phyloP scores from a whole-genome alignment of 495 filamentous ascomycete species.

The Aspergillus bertholletiae region DNA sequence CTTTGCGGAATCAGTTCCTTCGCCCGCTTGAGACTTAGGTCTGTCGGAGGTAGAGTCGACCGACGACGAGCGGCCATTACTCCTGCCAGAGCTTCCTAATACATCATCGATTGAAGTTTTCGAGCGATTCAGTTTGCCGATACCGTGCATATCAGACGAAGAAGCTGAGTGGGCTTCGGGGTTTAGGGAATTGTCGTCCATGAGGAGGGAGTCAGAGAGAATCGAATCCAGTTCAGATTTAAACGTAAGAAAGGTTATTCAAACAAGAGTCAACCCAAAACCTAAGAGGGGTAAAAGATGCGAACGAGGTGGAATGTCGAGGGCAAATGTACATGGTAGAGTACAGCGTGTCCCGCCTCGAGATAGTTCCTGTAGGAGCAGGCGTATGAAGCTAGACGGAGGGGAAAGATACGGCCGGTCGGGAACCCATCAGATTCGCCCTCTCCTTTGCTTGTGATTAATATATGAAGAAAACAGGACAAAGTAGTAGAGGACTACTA shows the following conservation, averaged over 20 bases:
- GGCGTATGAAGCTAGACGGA: not conserved
- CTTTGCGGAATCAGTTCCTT: slow-evolving; percentile 32
- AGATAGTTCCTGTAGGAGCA: not conserved
- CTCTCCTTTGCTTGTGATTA: not conserved
- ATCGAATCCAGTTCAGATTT: too few species aligned
- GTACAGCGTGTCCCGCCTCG: not conserved
- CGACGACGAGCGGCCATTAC: slow-evolving; percentile 44
- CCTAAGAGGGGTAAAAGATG: not conserved
- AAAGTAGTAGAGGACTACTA: not conserved
- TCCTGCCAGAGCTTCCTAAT: slow-evolving; percentile 31
- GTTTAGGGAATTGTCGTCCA: slow-evolving; percentile 27
- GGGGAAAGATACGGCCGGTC: not conserved
- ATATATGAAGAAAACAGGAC: not conserved
- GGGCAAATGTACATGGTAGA: not conserved
- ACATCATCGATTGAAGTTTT: slow-evolving; percentile 31
- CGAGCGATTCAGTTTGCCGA: slow-evolving; percentile 26
- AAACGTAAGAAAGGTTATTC: too few species aligned
- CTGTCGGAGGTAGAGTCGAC: slow-evolving; percentile 40
- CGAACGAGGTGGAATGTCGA: not conserved
- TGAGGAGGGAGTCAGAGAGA: slow-evolving; percentile 14
- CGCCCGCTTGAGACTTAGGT: slow-evolving; percentile 39
- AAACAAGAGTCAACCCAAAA: too few species aligned
- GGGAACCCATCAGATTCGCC: not conserved
- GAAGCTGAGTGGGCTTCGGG: slow-evolving; percentile 15
- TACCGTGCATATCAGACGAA: slow-evolving; percentile 25